These are phyloP conservation scores for Mrakiaceae sp. DNA, from an alignment of 1,284 basidiomycete species.

Conservation along the genomic window DNA sequence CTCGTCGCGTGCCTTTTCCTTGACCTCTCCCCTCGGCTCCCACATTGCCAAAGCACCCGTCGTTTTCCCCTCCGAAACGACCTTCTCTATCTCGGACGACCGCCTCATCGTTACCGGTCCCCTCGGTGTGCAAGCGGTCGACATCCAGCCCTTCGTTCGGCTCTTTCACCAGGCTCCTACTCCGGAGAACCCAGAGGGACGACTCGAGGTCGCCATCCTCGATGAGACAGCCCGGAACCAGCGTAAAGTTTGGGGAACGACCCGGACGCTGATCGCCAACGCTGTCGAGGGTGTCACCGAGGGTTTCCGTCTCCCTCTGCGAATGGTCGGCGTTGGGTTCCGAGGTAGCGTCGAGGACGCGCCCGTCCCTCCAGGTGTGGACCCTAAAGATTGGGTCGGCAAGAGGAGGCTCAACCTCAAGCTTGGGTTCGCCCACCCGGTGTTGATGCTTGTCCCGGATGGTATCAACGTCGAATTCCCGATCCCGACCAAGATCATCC, in stretches of 20 bases:
- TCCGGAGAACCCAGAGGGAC: slow-evolving; percentile 1
- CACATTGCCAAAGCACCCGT: slow-evolving; percentile 18
- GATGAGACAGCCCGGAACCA: slow-evolving; percentile 62
- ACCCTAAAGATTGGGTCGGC: slow-evolving; percentile 46
- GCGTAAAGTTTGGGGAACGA: slow-evolving; percentile 84
- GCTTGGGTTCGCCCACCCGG: slow-evolving; percentile 81
- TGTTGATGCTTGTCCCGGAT: slow-evolving; percentile 67
- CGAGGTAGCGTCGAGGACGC: slow-evolving; percentile 77
- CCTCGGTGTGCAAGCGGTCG: slow-evolving; percentile 57
- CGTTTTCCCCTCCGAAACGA: slow-evolving; percentile 7
- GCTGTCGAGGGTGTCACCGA: slow-evolving; percentile 80
- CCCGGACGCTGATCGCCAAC: slow-evolving; percentile 77
- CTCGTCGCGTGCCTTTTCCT: slow-evolving; percentile 20
- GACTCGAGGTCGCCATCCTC: slow-evolving; percentile 49
- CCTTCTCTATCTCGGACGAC: not conserved
- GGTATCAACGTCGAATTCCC: slow-evolving; percentile 53
- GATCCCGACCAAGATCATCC: slow-evolving; percentile 40
- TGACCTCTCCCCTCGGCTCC: slow-evolving; percentile 17
- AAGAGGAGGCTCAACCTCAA: slow-evolving; percentile 60
- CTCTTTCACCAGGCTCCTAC: slow-evolving; percentile 38
- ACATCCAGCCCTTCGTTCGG: slow-evolving; percentile 56
- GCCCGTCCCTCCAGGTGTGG: slow-evolving; percentile 44
- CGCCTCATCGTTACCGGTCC: slow-evolving; percentile 57
- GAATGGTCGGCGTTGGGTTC: slow-evolving; percentile 92
- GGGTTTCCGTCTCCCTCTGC: slow-evolving; percentile 71